Base-by-base conservation (phyloP, 106 monocot species). In the Phalaenopsis aphrodite region DNA sequence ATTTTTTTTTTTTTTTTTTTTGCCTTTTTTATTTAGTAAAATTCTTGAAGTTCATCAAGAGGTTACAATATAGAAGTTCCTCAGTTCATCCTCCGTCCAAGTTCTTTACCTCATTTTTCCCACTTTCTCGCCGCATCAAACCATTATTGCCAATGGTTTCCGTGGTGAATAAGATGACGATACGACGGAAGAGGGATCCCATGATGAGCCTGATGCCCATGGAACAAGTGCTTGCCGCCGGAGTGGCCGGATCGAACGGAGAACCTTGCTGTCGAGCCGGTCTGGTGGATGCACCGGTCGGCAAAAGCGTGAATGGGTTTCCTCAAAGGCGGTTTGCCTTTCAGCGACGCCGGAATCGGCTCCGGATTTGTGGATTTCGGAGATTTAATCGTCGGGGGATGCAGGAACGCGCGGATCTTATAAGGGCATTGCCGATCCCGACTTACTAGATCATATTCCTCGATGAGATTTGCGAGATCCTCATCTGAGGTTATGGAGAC, bases 341-440 rank as follows among this genome's bases (percentile, higher is more conserved):
- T 48, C 21, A 24, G 5, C 23, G 46, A 8, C 48, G 85, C 11
- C 9, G 45, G 30, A 19, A 17, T 6, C 38, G 42, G 46, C 5
- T 48, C 42, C 23, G 80, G 43, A 23, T 42, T 72, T 21, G 66
- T 5, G 76, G 76, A 76, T 76, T 76, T 76, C 10, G 76, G 46
- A 49, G 49, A 76, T 76, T 76, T 76, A 24, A 49, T 3, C 36
- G 72, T 64, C 6, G 79, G 37, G 3, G 85, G 84, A 71, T 86
- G 48, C 41, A 96, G 89, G 80, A 96, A 96, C 4, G 89, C 88
- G 1, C 89, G 87, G 91, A 96, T 88, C 85, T 91, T 96, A 4
- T 82, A 36, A 5, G 86, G 85, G 41, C 17, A 81, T 23, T 38
- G 6, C 23, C 79, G 49, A 41, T 87, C 84, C 0, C 85, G 81